Evolutionary conservation across 176 grass and related monocot species (phyloP), one percentile per base, ranked within the genome.

Genomic region (Oryza brachyantha): DNA sequence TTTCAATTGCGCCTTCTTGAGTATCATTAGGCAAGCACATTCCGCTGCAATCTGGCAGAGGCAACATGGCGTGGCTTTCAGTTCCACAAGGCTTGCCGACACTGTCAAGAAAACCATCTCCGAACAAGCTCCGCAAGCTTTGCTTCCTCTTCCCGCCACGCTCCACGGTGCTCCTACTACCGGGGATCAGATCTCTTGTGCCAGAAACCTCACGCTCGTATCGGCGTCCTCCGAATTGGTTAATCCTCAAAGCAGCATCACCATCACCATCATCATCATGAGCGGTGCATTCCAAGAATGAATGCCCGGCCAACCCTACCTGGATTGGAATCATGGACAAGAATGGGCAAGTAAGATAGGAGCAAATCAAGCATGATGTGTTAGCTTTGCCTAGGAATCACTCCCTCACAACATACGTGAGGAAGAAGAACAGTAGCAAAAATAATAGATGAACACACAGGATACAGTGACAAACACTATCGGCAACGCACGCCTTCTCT

Each of bases 71-170:
- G 2, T 11, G 25, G 27, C 7, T 35, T 14, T 86, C 65, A 29
- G 37, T 34, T 62, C 61, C 39, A 60, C 38, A 34, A 21, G 2
- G 40, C 27, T 85, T 68, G 0, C 64, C 50, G 67, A 10, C 48
- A 16, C 7, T 38, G 43, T 64, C 62, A 40, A 88, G 82, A 85
- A 93, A 80, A 25, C 58, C 65, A 4, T 19, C 45, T 21, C 84
- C 81, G 19, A 85, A 83, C 68, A 84, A 24, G n/a, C 63, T 28
- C 43, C 76, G 36, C 45, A 90, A 76, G 25, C 70, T 90, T 41
- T 72, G 79, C 71, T 88, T 97, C 70, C 82, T 86, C 79, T 87
- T 94, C 1, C 70, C 59, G 35, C 42, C 38, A 0, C n/a, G 54
- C 21, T 63, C 11, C 0, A 14, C 40, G 4, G 0, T 12, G 48